Percentiles rank a stretch among this genome's conserved stretches.
These are phyloP conservation scores for Sporothrix inflata DNA, from an alignment of 2,329 filamentous ascomycete genomes.

Conservation along the genomic window DNA sequence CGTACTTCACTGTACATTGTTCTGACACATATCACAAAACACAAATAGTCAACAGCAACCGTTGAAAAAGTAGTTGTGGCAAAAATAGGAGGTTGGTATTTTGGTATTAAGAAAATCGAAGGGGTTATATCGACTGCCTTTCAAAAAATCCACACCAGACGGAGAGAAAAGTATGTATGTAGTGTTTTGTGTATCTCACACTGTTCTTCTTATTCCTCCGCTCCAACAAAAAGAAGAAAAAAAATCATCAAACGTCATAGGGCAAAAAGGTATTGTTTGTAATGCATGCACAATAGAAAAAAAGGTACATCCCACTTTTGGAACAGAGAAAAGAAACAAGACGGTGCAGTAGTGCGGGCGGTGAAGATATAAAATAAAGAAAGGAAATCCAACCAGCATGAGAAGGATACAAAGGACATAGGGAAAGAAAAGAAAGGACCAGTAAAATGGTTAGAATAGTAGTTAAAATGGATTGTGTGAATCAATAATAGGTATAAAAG, in stretches of 20 bases:
- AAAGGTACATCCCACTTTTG: conserved; percentile 24
- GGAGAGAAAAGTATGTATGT: neutral
- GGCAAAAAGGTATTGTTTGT: conserved; percentile 6
- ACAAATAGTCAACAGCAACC: no score
- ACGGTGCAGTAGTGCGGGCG: conserved; percentile 19
- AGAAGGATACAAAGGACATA: neutral
- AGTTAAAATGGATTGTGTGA: no score
- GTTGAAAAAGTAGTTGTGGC: neutral
- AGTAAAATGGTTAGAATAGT: neutral
- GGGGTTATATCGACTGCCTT: neutral
- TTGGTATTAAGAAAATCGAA: neutral
- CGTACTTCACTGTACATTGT: neutral
- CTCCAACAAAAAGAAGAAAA: neutral
- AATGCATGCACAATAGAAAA: conserved; percentile 6
- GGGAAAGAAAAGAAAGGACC: neutral
- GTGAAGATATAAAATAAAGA: conserved; percentile 30
- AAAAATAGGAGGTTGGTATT: no score
- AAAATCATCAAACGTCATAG: conserved; percentile 1
- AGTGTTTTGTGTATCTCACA: neutral
- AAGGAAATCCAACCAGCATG: neutral
- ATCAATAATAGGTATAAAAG: neutral
- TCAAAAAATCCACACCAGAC: neutral
- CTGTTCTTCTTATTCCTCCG: neutral
- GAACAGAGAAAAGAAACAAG: conserved; percentile 30
- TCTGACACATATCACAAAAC: neutral